Base-by-base conservation (phyloP, 805 yeast species). In the Suhomyces xylopsoci region DNA sequence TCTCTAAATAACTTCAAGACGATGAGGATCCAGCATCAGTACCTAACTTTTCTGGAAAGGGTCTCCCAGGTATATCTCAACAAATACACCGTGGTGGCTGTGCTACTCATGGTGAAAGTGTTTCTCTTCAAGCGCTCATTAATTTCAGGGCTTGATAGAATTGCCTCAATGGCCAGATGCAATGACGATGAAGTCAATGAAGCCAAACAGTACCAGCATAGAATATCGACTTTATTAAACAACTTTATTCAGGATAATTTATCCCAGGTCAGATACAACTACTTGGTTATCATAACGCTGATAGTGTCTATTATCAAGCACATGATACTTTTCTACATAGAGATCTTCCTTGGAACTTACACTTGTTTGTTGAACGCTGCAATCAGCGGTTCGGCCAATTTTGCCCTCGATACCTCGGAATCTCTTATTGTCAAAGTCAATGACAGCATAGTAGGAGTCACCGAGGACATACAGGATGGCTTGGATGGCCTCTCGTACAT, bases 301-400 rank as follows among this genome's bases (percentile, higher is more conserved):
- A 60, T 82, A 9, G 63, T 89, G 0, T 79, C 82, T 0, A 86
- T 83, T 0, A 70, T 85, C 7, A 85, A 88, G 58, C 75, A 78
- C 42, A 56, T 91, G 41, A 64, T 89, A 0, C 62, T 82, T 3
- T 89, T 93, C 62, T 71, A 82, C 7, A 70, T 93, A 7, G 90
- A 91, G 30, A 60, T 93, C 57, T 81, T 87, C 47, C 67, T 91
- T 2, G 98, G 97, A 0, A 94, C 98, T 0, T 90, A 89, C 67
- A 85, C 87, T 0, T 94, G 99, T 67, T 73, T 94, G 12, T 65
- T 90, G 12, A 82, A 88, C 0, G 85, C 94, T 5, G 82, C 91
- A 0, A 74, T 92, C 6, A 85, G 82, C 60, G 89, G 92, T 3
- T 79, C 88, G 0, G 86, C 85, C 1, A 83, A 82, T 58, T 82